phyloP scores from a whole-genome alignment of 2,329 filamentous ascomycete species.

The Emmonsia crescens region DNA sequence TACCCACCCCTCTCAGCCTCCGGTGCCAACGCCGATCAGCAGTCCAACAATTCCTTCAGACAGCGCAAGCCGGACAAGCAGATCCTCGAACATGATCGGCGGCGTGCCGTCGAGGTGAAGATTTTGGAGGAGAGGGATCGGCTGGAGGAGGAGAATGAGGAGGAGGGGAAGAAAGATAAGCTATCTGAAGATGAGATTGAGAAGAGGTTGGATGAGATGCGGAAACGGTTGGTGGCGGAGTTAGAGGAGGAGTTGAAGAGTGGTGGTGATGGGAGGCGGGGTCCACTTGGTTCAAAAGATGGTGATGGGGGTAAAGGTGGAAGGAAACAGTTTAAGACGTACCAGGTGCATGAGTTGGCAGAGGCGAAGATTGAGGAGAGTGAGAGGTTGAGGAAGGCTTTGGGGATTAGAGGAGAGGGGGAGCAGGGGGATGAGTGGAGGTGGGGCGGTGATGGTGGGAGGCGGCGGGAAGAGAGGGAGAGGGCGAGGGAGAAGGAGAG shows the following conservation, averaged over 20 bases:
- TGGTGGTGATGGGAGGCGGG: constrained; percentile 4
- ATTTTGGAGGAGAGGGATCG: constrained; percentile 82
- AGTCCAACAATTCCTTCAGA: constrained; percentile 56
- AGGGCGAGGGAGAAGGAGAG: constrained; percentile 8
- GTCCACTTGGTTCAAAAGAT: constrained; percentile 17
- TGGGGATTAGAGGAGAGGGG: constrained; percentile 85
- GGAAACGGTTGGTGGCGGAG: constrained; percentile 52
- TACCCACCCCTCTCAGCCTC: constrained; percentile 44
- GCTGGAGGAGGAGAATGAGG: constrained; percentile 67
- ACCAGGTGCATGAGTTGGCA: constrained; percentile 93
- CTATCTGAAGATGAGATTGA: constrained; percentile 84
- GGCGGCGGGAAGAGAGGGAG: constrained; percentile 9
- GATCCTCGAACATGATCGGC: constrained; percentile 88
- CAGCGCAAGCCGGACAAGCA: constrained; percentile 83
- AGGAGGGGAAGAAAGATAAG: constrained; percentile 12
- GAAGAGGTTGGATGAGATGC: constrained; percentile 54
- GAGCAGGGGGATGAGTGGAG: constrained; percentile 56
- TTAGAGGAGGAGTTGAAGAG: constrained; percentile 38
- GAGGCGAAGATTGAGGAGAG: constrained; percentile 95
- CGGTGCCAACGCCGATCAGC: constrained; percentile 25
- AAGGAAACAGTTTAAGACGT: constrained; percentile 59
- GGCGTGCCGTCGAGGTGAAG: constrained; percentile 83
- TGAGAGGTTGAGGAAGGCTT: constrained; percentile 70
- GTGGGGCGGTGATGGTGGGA: constrained; percentile 8
- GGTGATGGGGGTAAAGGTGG: constrained; percentile 15